Evolutionary conservation across 2,329 filamentous ascomycete genomes (phyloP), one percentile per base, ranked within the genome.

Genomic region (Colletotrichum lini): DNA sequence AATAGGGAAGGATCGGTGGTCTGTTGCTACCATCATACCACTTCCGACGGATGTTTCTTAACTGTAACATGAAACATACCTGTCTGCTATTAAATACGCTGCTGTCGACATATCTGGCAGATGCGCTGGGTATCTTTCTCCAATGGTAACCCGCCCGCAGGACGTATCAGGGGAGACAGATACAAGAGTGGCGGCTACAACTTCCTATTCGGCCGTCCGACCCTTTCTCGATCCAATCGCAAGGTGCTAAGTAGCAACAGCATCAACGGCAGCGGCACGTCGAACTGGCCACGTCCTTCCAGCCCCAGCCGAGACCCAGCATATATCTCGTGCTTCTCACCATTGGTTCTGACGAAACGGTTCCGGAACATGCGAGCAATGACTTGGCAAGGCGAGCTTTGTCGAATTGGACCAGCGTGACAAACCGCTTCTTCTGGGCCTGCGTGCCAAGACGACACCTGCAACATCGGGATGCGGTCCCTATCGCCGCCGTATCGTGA

Each of bases 251-350:
- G 38, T 18, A 40, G 53, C 10, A 16, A 13, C 15, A 21, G 30
- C 26, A 16, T 7, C 49, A 18, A 30, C 52, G 53, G 35, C n/a
- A 15, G 35, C 53, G 35, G 53, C 53, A 56, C n/a, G 35, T 42
- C 53, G 12, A 42, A n/a, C 53, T n/a, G 26, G 18, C n/a, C 54
- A 13, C 38, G 38, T 18, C 38, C 35, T 57, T 23, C 54, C 38
- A 57, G n/a, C 35, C 38, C 35, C 54, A 4, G 54, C 35, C 38
- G n/a, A 57, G 54, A 42, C 54, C 54, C n/a, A 42, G 40, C n/a
- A 4, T 10, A 57, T 23, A 42, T 42, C n/a, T 8, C 6, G 4
- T 40, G 9, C 35, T n/a, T 42, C n/a, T 23, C 53, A 15, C 35
- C 12, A 42, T 57, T 57, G 53, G 38, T 21, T 38, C n/a, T 21